phyloP scores from a whole-genome alignment of 129 eudicot genomes.

The Scalesia atractyloides region DNA sequence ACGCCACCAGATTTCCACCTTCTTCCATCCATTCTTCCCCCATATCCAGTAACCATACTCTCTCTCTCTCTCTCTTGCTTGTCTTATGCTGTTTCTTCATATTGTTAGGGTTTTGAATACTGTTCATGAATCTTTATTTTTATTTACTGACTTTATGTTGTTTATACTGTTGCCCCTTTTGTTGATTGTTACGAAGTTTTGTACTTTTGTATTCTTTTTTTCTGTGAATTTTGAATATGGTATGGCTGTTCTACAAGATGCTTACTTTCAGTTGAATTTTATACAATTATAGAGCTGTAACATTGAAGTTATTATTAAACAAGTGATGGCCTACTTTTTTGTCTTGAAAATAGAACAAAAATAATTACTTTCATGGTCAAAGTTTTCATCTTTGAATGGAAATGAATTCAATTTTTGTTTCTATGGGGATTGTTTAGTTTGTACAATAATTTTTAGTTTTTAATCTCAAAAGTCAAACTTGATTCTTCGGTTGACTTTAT shows the following conservation, averaged over 20 bases:
- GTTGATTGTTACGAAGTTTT: neutral
- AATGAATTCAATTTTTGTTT: constrained; percentile 11
- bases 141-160: neutral
- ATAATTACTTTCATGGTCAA: neutral
- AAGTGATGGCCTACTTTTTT: too few relatives aligned
- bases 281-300: neutral
- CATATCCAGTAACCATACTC: neutral
- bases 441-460: neutral
- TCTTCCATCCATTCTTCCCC: neutral
- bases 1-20: constrained; percentile 14
- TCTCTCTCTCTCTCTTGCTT: neutral
- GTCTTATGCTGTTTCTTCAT: constrained; percentile 9
- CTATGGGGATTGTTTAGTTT: neutral
- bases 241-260: neutral
- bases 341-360: neutral
- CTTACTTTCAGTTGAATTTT: constrained; percentile 2
- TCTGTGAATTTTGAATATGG: neutral
- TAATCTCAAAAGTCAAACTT: constrained; percentile 14
- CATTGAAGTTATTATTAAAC: neutral
- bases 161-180: neutral
- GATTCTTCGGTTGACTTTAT: constrained; percentile 18
- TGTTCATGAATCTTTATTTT: neutral
- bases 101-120: constrained; percentile 17
- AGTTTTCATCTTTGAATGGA: constrained; percentile 1
- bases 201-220: neutral